Base-by-base conservation (phyloP, 805 yeast genomes). In the Candida pini region DNA sequence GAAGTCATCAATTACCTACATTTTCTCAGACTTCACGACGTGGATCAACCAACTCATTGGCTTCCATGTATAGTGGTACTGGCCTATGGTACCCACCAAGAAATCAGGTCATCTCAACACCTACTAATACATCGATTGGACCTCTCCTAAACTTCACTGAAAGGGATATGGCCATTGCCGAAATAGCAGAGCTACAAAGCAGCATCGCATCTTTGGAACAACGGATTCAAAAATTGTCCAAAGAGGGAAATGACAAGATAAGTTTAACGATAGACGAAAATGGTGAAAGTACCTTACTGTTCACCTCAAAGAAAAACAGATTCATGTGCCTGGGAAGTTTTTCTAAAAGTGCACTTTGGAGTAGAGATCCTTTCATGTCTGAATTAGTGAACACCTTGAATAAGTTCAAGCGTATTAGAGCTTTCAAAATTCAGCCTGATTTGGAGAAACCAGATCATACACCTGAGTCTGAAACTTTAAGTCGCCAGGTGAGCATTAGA, bases 251-350 rank as follows among this genome's bases (percentile, higher is more conserved):
- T 4, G 44, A 41, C 9, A 35, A 39, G 1, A 26, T 47, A 18
- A 38, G 40, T 20, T 34, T 43, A 5, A 30, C 43, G 13, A 24
- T 30, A 9, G 39, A 34, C 15, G 43, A 40, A 4, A 14, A 33
- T 10, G 34, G 36, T 6, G 23, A 34, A n/a, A 34, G 36, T 28
- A 23, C 38, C 9, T 24, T 38, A 8, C 20, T 44, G 14, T 44
- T 41, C 27, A 34, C 38, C 13, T 41, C 51, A 12, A 48, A 46
- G 36, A 40, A 44, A 18, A 40, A 34, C 18, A 29, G 51, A 7
- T 41, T 48, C n/a, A 20, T 36, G 31, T 42, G 43, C 20, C 15
- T 35, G 2, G 53, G 53, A 6, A 34, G 49, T 4, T 41, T 46
- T 25, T 42, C 45, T 17, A 33, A 38, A 9, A 22, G 23, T 12